Percentiles rank a stretch among this genome's conserved stretches.
These are phyloP conservation scores for Lophium mytilinum DNA, from an alignment of 495 filamentous ascomycete species.

Conservation along the genomic window DNA sequence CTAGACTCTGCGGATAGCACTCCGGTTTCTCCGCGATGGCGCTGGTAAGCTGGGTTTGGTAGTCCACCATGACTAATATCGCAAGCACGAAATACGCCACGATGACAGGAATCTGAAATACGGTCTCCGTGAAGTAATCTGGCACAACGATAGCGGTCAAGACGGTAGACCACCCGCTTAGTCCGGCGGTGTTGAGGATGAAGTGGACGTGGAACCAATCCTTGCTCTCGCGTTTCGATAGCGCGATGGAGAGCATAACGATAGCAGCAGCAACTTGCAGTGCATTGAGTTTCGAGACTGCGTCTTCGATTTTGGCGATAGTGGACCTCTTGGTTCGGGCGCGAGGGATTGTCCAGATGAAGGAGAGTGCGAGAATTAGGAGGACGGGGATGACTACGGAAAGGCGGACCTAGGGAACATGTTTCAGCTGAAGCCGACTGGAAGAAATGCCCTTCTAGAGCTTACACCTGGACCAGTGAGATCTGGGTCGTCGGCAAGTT, in stretches of 20 bases:
- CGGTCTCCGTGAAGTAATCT: not conserved
- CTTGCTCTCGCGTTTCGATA: not conserved
- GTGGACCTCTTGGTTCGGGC: not conserved
- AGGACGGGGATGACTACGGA: not conserved
- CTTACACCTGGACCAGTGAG: not conserved
- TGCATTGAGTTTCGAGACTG: not conserved
- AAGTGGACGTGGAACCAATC: not conserved
- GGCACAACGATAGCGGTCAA: not conserved
- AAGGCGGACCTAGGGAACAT: not conserved
- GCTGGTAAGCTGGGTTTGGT: not conserved
- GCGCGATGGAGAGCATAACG: not conserved
- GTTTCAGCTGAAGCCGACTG: not conserved
- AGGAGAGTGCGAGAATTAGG: not conserved
- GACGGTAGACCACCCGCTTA: not conserved
- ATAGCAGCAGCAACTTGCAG: not conserved
- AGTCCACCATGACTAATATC: not conserved
- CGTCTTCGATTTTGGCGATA: not conserved
- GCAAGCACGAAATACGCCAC: not conserved
- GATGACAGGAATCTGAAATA: not conserved
- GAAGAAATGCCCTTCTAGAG: no score
- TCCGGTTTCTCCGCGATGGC: not conserved
- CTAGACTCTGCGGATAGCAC: not conserved
- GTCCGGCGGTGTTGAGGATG: not conserved
- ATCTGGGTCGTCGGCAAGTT: not conserved
- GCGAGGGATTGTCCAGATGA: not conserved